These are phyloP conservation scores for Tolypocladium paradoxum DNA, from an alignment of 2,329 filamentous ascomycete species.

Conservation along the genomic window DNA sequence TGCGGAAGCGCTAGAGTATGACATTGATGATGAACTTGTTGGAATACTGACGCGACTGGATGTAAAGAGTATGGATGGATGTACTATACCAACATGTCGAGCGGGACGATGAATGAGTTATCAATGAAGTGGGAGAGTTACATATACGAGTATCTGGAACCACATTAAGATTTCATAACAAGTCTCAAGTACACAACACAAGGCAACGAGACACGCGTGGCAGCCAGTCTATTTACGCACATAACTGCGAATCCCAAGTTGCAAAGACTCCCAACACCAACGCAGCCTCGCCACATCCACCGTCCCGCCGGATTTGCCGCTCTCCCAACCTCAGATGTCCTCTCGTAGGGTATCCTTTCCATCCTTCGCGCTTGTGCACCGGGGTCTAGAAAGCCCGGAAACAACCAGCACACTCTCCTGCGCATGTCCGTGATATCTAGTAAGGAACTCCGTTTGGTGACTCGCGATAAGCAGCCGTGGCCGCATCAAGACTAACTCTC, in stretches of 20 bases:
- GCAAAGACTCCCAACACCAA: not conserved
- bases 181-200: not conserved
- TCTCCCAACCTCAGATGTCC: not conserved
- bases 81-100: not conserved
- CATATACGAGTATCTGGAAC: not conserved
- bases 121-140: not conserved
- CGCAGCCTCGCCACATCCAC: not conserved
- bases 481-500: not conserved
- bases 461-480: not conserved
- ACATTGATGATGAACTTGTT: not conserved
- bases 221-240: not conserved
- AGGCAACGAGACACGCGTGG: not conserved
- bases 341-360: not conserved
- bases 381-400: not conserved
- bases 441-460: not conserved
- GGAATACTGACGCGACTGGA: not conserved
- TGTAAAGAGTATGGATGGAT: not conserved
- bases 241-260: not conserved
- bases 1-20: constrained; percentile 10
- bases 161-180: not conserved
- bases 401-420: not conserved
- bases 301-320: not conserved
- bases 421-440: not conserved
- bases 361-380: not conserved
- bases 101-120: not conserved